phyloP scores from a whole-genome alignment of 2,329 filamentous ascomycete species.

The Alternaria metachromatica region DNA sequence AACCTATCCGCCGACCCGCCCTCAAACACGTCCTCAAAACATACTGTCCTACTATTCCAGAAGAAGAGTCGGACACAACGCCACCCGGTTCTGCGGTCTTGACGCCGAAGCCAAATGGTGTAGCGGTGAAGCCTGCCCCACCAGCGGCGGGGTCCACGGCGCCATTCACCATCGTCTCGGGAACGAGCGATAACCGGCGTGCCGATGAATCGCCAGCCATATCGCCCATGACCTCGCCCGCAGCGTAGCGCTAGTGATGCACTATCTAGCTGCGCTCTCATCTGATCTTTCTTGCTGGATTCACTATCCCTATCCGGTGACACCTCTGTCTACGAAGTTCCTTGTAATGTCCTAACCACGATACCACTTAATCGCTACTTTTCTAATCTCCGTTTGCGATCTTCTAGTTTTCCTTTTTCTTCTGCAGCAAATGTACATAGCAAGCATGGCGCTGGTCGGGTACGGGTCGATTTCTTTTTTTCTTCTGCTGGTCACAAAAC shows the following conservation, averaged over 20 bases:
- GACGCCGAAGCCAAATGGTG: conserved; percentile 15
- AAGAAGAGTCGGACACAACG: conserved; percentile 60
- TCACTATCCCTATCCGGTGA: neutral
- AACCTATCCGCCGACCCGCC: conserved; percentile 79
- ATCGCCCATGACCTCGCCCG: conserved; percentile 19
- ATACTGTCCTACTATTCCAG: conserved; percentile 79
- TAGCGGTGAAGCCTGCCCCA: neutral
- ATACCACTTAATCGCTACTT: conserved; percentile 2
- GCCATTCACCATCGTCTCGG: conserved; percentile 12
- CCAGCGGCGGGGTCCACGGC: neutral
- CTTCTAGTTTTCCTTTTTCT: neutral
- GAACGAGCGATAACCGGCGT: conserved; percentile 1
- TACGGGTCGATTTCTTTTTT: neutral
- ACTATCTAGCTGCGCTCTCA: neutral
- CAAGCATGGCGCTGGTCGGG: conserved; percentile 5
- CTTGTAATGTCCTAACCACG: neutral
- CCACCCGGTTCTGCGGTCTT: conserved; percentile 11
- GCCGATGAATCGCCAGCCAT: conserved; percentile 16
- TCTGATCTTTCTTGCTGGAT: neutral
- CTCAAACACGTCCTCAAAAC: conserved; percentile 84
- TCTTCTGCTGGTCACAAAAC: neutral
- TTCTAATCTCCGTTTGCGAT: neutral
- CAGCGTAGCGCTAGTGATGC: neutral
- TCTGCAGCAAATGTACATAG: conserved; percentile 1
- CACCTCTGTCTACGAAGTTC: neutral